These are phyloP conservation scores for Candida qinlingensis DNA, from an alignment of 805 yeast genomes.

Conservation along the genomic window DNA sequence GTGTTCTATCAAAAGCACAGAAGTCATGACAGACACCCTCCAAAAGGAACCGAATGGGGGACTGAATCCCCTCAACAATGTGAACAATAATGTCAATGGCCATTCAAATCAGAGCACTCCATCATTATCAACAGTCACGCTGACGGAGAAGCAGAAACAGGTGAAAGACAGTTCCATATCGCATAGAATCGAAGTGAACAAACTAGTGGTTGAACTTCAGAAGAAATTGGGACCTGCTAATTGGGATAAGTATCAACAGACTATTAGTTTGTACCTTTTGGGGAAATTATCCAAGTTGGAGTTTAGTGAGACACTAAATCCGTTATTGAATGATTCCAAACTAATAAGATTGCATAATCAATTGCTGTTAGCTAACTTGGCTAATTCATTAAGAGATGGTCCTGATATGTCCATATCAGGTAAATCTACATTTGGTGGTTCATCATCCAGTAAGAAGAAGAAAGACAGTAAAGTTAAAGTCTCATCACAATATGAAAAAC, in stretches of 20 bases:
- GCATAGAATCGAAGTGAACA: constrained; percentile 53
- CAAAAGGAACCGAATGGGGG: background rate
- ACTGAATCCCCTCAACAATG: background rate
- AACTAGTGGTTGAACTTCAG: constrained; percentile 68
- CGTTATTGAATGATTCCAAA: constrained; percentile 37
- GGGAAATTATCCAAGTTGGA: constrained; percentile 80
- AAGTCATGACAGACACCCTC: background rate
- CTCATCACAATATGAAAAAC: constrained; percentile 70
- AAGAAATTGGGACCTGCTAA: constrained; percentile 52
- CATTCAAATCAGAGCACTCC: background rate
- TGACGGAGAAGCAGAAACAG: background rate
- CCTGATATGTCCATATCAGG: constrained; percentile 40
- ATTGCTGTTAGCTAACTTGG: constrained; percentile 70
- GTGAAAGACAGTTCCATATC: background rate
- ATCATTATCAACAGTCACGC: background rate
- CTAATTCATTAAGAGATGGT: constrained; percentile 76
- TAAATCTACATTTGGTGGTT: constrained; percentile 45
- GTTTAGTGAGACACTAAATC: constrained; percentile 51
- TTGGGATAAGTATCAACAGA: constrained; percentile 85
- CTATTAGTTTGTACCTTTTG: constrained; percentile 67
- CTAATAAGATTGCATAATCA: constrained; percentile 70
- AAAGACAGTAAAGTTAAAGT: constrained; percentile 43
- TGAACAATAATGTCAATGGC: no score
- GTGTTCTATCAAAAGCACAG: background rate
- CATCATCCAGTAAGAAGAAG: constrained; percentile 42